Conservation (phyloP, 2,329 filamentous ascomycete genomes). For the Elsinoe fawcettii region DNA sequence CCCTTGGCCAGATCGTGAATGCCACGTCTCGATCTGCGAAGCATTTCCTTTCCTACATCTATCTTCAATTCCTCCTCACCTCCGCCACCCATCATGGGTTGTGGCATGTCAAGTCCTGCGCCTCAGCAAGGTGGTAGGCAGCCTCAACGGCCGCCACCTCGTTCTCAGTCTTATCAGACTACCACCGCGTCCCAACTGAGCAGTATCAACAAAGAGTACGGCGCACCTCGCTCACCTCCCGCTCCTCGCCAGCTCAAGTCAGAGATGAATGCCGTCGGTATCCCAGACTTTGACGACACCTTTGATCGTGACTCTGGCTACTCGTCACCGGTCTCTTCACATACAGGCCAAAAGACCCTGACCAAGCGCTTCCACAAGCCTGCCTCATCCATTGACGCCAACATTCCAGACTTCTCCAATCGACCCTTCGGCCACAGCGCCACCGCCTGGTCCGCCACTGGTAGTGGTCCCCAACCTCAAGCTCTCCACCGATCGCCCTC, state of each 20-base stretch:
- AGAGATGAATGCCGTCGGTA: neutral
- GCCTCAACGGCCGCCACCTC: neutral
- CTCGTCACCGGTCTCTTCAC: neutral
- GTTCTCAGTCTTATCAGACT: neutral
- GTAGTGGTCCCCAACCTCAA: slow-evolving; percentile 4
- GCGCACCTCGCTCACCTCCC: neutral
- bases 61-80: neutral
- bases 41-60: neutral
- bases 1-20: neutral
- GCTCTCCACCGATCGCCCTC: neutral
- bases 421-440: slow-evolving; percentile 3
- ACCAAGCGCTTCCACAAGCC: slow-evolving; percentile 9
- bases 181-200: neutral
- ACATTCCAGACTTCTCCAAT: slow-evolving; percentile 9
- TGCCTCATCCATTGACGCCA: neutral
- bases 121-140: neutral
- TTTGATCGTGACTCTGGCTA: slow-evolving; percentile 12
- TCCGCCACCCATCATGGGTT: neutral
- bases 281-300: slow-evolving; percentile 3
- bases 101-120: slow-evolving; percentile 2
- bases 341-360: neutral
- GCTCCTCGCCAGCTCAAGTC: slow-evolving; percentile 3
- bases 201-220: neutral
- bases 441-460: slow-evolving; percentile 11
- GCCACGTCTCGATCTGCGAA: neutral